Percentiles rank a stretch among this genome's conserved stretches.
These are phyloP conservation scores for Leavenworthia alabamica DNA, from an alignment of 345 rosid species.

Conservation along the genomic window DNA sequence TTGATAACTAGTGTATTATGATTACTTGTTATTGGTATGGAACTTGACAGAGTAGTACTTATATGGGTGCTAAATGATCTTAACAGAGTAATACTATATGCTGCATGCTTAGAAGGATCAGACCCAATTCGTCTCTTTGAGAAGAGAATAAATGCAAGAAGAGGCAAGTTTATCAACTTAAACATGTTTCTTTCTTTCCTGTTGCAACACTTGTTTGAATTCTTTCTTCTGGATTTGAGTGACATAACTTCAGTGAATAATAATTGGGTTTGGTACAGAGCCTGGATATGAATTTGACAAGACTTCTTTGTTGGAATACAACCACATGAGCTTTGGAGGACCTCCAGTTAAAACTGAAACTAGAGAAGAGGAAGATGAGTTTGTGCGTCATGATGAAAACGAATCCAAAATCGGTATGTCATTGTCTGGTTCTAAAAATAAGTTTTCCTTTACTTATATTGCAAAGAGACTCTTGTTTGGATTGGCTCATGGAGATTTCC, in stretches of 20 bases:
- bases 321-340: slow-evolving; percentile 96
- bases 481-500: not conserved
- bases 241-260: slow-evolving; percentile 1
- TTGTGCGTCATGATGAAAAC: slow-evolving; percentile 47
- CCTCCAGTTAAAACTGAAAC: slow-evolving; percentile 74
- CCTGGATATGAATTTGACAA: slow-evolving; percentile 82
- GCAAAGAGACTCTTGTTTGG: slow-evolving; percentile 5
- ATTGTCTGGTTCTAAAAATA: not conserved
- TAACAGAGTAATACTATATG: slow-evolving; percentile 63
- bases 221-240: not conserved
- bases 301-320: slow-evolving; percentile 58
- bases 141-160: slow-evolving; percentile 74
- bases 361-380: slow-evolving; percentile 75
- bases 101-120: slow-evolving; percentile 91
- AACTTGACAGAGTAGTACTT: slow-evolving; percentile 41
- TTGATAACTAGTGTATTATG: not conserved
- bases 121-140: slow-evolving; percentile 90
- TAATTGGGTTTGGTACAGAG: slow-evolving; percentile 40
- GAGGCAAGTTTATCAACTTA: slow-evolving; percentile 43
- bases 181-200: not conserved
- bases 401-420: slow-evolving; percentile 71
- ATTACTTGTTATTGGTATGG: not conserved
- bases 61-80: not conserved
- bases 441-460: not conserved
- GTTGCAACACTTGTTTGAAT: not conserved